Percentiles rank a stretch among this genome's conserved stretches.
These are phyloP conservation scores for Mycothermus thermophilus DNA, from an alignment of 495 filamentous ascomycete genomes.

Conservation along the genomic window DNA sequence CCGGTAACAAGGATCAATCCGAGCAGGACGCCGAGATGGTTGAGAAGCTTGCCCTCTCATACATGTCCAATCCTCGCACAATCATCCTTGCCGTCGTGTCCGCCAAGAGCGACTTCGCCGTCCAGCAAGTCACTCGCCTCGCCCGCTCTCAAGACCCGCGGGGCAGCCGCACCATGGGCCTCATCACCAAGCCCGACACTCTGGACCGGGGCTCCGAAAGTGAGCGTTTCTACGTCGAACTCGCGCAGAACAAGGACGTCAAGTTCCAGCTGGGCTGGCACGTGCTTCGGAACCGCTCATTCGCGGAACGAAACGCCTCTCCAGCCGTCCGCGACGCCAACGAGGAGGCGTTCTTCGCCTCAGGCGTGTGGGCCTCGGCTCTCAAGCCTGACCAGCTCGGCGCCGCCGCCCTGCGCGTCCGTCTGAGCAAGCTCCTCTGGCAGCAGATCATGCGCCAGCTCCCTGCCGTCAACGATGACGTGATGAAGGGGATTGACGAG, in stretches of 20 bases:
- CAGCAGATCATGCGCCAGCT: slow-evolving; percentile 1
- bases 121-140: slow-evolving; percentile 34
- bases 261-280: slow-evolving; percentile 42
- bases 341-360: slow-evolving; percentile 1
- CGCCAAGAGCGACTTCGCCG: slow-evolving; percentile 36
- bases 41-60: slow-evolving; percentile 36
- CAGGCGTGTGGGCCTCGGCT: slow-evolving; percentile 1
- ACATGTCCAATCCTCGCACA: slow-evolving; percentile 42
- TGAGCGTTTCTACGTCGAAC: slow-evolving; percentile 7
- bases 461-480: not conserved
- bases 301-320: slow-evolving; percentile 19
- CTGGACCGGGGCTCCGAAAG: slow-evolving; percentile 6
- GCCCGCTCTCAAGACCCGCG: slow-evolving; percentile 28
- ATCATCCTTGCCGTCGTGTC: slow-evolving; percentile 47
- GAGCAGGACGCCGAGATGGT: slow-evolving; percentile 36
- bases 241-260: slow-evolving; percentile 12
- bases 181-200: slow-evolving; percentile 31
- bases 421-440: slow-evolving; percentile 1
- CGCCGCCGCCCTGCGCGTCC: not conserved
- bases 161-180: slow-evolving; percentile 39
- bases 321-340: not conserved
- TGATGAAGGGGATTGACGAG: not conserved
- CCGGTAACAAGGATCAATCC: slow-evolving; percentile 30
- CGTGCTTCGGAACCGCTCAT: slow-evolving; percentile 46
- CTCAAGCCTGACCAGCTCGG: not conserved